Evolutionary conservation across 495 filamentous ascomycete genomes (phyloP).

Genomic region (Daldinia caldariorum): DNA sequence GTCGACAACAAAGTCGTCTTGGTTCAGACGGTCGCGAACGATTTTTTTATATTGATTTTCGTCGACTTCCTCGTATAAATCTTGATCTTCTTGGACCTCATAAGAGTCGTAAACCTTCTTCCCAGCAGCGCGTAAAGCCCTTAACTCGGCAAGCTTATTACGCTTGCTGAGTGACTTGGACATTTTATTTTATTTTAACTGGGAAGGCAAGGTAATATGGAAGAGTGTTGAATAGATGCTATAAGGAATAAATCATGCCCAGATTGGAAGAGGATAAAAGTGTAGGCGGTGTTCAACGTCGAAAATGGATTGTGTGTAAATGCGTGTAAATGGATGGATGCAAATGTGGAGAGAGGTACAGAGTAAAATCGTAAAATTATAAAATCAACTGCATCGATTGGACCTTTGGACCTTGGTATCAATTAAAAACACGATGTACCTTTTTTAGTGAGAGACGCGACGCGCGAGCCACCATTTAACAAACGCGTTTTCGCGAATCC

Average conservation of each 20-base stretch:
- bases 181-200: slow-evolving; percentile 41
- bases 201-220: background rate
- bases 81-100: slow-evolving; percentile 82
- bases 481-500: slow-evolving; percentile 41
- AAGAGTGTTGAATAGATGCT: slow-evolving; percentile 20
- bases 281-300: background rate
- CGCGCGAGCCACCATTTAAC: slow-evolving; percentile 31
- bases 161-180: slow-evolving; percentile 58
- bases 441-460: slow-evolving; percentile 36
- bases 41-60: slow-evolving; percentile 98
- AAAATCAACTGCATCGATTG: background rate
- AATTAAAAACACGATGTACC: slow-evolving; percentile 17
- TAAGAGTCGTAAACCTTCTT: slow-evolving; percentile 92
- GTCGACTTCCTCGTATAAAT: slow-evolving; percentile 95
- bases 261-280: slow-evolving; percentile 14
- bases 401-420: background rate
- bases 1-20: slow-evolving; percentile 97
- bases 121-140: slow-evolving; percentile 84
- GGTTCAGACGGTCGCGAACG: slow-evolving; percentile 84
- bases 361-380: background rate
- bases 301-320: background rate
- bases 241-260: slow-evolving; percentile 33
- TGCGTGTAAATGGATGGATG: slow-evolving; percentile 1
- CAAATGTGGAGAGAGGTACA: slow-evolving; percentile 10
- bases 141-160: slow-evolving; percentile 77